A percentile compares a stretch with the other conserved stretches of the same genome.
Evolutionary conservation across 108 stramenopile genomes (phyloP).

Genomic region (Nitzschia palea): DNA sequence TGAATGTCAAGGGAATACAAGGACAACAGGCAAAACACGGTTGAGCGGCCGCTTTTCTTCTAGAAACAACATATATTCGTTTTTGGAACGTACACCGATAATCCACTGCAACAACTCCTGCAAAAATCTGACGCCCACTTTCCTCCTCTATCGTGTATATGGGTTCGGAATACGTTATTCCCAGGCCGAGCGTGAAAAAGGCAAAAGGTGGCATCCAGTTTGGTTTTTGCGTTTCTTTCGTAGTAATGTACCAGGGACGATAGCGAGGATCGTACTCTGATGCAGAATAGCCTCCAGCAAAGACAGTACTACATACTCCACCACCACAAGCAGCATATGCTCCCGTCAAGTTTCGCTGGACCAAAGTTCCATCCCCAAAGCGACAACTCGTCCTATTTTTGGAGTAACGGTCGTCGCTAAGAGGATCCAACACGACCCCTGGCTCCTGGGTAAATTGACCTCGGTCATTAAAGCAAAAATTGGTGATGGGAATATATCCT

Average conservation of each 20-base stretch:
- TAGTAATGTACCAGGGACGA: slow-evolving; percentile 40
- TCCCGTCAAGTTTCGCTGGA: slow-evolving; percentile 12
- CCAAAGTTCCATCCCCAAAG: slow-evolving; percentile 15
- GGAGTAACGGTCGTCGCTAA: not conserved
- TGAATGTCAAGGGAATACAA: slow-evolving; percentile 4
- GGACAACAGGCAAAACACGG: not conserved
- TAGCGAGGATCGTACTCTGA: slow-evolving; percentile 45
- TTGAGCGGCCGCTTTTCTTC: too few relatives aligned
- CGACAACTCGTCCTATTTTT: slow-evolving; percentile 6
- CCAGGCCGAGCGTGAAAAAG: slow-evolving; percentile 29
- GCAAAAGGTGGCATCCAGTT: slow-evolving; percentile 40
- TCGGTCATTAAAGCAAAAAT: slow-evolving; percentile 21
- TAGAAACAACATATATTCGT: too few relatives aligned
- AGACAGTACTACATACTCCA: slow-evolving; percentile 31
- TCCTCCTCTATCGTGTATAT: slow-evolving; percentile 24
- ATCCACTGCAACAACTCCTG: slow-evolving; percentile 47
- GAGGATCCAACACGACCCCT: slow-evolving; percentile 11
- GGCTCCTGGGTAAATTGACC: slow-evolving; percentile 32
- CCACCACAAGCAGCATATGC: slow-evolving; percentile 12
- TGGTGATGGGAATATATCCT: slow-evolving; percentile 35
- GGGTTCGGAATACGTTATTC: slow-evolving; percentile 38
- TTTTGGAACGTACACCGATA: slow-evolving; percentile 19
- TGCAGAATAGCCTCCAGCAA: slow-evolving; percentile 36
- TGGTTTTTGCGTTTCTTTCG: slow-evolving; percentile 29
- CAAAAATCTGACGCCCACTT: slow-evolving; percentile 33